These are phyloP conservation scores for Pyrenochaeta sp. DNA, from an alignment of 2,329 filamentous ascomycete species.

Conservation along the genomic window DNA sequence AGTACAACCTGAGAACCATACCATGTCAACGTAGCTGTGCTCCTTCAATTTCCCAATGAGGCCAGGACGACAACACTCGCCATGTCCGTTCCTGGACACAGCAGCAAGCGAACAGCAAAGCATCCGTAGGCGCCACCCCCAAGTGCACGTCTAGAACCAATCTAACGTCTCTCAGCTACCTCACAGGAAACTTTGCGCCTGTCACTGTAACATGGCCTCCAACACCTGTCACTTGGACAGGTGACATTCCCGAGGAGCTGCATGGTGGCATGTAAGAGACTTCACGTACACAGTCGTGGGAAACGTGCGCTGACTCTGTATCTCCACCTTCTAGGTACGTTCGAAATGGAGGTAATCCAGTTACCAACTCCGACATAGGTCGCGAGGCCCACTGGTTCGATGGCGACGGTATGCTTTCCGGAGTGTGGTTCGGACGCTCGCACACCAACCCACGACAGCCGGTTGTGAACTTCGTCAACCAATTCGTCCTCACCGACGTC, in stretches of 20 bases:
- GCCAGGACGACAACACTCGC: slow-evolving; percentile 13
- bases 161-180: slow-evolving; percentile 56
- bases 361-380: slow-evolving; percentile 67
- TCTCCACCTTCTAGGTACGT: slow-evolving; percentile 54
- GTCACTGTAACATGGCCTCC: slow-evolving; percentile 64
- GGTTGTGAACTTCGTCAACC: slow-evolving; percentile 72
- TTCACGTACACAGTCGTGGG: background rate
- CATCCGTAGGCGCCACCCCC: slow-evolving; percentile 51
- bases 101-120: slow-evolving; percentile 31
- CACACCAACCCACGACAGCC: slow-evolving; percentile 51
- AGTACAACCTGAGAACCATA: background rate
- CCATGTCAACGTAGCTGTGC: background rate
- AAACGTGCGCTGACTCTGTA: background rate
- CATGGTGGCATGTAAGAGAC: slow-evolving; percentile 66
- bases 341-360: slow-evolving; percentile 74
- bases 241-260: slow-evolving; percentile 70
- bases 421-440: slow-evolving; percentile 66
- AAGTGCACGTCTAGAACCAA: background rate
- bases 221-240: slow-evolving; percentile 65
- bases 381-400: slow-evolving; percentile 78
- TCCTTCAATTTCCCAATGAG: slow-evolving; percentile 16
- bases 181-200: slow-evolving; percentile 75
- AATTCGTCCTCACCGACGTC: slow-evolving; percentile 73
- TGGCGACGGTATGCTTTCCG: slow-evolving; percentile 77
- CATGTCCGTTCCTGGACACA: slow-evolving; percentile 34